These are phyloP conservation scores for Candida stauntonica DNA, from an alignment of 805 yeast genomes.

Conservation along the genomic window DNA sequence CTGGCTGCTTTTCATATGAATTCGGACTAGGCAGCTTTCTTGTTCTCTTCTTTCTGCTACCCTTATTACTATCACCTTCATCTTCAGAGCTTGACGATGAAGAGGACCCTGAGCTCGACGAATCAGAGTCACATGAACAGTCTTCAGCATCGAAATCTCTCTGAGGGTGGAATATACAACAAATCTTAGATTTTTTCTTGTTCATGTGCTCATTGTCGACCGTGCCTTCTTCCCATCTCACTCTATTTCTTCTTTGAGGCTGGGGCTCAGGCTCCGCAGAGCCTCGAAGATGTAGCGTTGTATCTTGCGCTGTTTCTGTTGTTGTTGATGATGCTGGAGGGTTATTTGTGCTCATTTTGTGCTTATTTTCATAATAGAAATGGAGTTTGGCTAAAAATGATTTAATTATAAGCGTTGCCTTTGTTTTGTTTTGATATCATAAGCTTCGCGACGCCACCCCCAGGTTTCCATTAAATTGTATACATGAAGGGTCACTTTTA, in stretches of 20 bases:
- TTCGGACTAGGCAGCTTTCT: constrained; percentile 50
- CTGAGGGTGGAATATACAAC: constrained; percentile 84
- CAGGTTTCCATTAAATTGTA: too few species aligned
- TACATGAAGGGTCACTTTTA: too few species aligned
- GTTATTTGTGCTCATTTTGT: background rate
- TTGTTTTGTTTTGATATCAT: too few species aligned
- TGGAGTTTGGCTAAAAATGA: too few species aligned
- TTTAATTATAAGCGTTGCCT: too few species aligned
- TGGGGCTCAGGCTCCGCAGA: constrained; percentile 19
- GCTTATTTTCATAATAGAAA: too few species aligned
- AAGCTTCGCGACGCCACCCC: too few species aligned
- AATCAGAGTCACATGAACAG: constrained; percentile 30
- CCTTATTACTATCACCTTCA: constrained; percentile 28
- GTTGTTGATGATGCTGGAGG: background rate
- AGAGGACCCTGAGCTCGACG: constrained; percentile 22
- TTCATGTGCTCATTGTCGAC: constrained; percentile 87
- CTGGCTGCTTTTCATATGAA: constrained; percentile 88
- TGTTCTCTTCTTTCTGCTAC: constrained; percentile 32
- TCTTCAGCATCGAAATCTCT: constrained; percentile 47
- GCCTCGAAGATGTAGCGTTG: constrained; percentile 19
- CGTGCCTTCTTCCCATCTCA: constrained; percentile 81
- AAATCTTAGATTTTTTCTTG: constrained; percentile 86
- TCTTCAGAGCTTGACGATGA: constrained; percentile 31
- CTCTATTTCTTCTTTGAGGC: constrained; percentile 40
- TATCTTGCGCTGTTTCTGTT: background rate